Conservation (phyloP, 2,329 filamentous ascomycete species). For the Stagonosporopsis rhizophila region DNA sequence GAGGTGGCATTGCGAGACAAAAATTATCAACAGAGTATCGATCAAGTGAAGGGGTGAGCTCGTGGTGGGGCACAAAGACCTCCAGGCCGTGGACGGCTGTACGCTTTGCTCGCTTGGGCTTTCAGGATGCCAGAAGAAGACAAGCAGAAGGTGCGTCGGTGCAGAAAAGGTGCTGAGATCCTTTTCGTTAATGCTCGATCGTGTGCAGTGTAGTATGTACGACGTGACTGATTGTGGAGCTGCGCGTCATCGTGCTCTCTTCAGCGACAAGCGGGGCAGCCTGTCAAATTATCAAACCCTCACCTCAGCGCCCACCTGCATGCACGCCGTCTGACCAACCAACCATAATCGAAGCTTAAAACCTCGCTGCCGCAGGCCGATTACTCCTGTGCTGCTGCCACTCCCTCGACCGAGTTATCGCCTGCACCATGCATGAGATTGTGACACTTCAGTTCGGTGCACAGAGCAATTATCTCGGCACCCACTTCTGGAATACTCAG, state of each 20-base stretch:
- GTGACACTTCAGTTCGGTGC: conserved; percentile 93
- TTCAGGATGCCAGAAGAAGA: not conserved
- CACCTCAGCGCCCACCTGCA: conserved; percentile 1
- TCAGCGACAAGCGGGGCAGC: conserved; percentile 13
- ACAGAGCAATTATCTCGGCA: conserved; percentile 89
- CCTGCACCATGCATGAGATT: conserved; percentile 81
- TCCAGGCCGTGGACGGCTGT: not conserved
- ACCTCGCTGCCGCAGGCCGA: not conserved
- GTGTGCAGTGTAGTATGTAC: not conserved
- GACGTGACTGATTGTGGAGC: not conserved
- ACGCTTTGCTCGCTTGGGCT: not conserved
- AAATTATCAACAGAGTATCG: not conserved
- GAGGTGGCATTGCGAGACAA: too few species aligned
- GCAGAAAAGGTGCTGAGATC: not conserved
- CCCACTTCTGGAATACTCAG: conserved; percentile 98
- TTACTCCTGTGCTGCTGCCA: not conserved
- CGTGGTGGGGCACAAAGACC: not conserved
- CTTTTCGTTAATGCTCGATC: not conserved
- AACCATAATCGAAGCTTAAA: not conserved
- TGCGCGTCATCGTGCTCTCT: conserved; percentile 16
- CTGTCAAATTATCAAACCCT: conserved; percentile 15
- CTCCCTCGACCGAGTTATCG: not conserved
- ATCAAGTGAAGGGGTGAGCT: not conserved
- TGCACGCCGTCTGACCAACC: not conserved
- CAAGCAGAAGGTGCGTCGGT: not conserved